Percentiles rank a stretch among this genome's conserved stretches.
Evolutionary conservation across 306 rosid species (phyloP).

Genomic region (Rosa lucieae): DNA sequence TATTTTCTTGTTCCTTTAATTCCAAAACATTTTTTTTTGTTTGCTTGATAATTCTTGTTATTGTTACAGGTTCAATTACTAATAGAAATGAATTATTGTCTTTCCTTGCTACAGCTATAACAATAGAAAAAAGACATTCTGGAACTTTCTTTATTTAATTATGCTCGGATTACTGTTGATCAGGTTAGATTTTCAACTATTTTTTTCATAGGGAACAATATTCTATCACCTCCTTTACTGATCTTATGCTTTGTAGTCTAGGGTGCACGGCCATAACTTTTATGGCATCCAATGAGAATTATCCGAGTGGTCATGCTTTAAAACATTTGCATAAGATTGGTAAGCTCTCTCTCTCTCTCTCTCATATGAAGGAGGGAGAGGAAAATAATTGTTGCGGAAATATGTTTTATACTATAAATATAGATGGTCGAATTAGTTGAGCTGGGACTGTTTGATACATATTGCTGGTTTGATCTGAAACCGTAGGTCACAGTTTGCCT

Average conservation of each 20-base stretch:
- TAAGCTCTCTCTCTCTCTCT: constrained; percentile 22
- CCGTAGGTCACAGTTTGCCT: neutral
- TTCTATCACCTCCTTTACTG: constrained; percentile 23
- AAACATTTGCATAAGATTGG: constrained; percentile 64
- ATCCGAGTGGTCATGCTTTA: constrained; percentile 89
- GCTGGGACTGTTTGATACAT: no score
- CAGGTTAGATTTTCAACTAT: constrained; percentile 54
- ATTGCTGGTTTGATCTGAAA: neutral
- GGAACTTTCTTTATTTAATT: constrained; percentile 67
- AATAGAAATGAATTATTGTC: constrained; percentile 18
- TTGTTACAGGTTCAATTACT: neutral
- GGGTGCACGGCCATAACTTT: constrained; percentile 71
- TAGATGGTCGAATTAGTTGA: no score
- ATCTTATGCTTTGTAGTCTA: constrained; percentile 65
- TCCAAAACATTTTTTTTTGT: neutral
- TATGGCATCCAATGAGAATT: constrained; percentile 86
- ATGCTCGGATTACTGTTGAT: constrained; percentile 64
- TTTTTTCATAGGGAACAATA: constrained; percentile 14
- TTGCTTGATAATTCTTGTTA: neutral
- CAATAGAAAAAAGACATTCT: constrained; percentile 70
- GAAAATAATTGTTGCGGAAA: no score
- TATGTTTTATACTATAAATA: no score
- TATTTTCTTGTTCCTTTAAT: neutral
- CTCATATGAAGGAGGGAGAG: no score
- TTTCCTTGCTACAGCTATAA: constrained; percentile 69